Evolutionary conservation across 176 grass and related monocot genomes (phyloP).

Genomic region (Chloris gayana): DNA sequence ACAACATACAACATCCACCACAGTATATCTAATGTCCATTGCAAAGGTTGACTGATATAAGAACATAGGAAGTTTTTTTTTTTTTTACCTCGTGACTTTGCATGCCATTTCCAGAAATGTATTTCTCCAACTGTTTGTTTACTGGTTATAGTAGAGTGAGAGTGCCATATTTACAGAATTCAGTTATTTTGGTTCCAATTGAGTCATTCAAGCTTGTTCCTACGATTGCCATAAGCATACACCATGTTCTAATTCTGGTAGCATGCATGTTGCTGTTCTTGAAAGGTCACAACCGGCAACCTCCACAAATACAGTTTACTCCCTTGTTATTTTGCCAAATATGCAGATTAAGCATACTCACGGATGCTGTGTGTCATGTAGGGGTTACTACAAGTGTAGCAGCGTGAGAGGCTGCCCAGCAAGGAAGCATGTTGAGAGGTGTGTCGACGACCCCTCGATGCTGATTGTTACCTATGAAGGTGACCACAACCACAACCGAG

Average conservation of each 20-base stretch:
- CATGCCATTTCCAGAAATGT: neutral
- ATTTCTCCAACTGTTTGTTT: slow-evolving; percentile 18
- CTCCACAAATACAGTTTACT: neutral
- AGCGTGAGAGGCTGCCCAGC: slow-evolving; percentile 86
- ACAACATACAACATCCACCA: slow-evolving; percentile 14
- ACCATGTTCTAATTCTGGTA: slow-evolving; percentile 25
- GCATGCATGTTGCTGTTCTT: slow-evolving; percentile 20
- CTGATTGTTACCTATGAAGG: slow-evolving; percentile 95
- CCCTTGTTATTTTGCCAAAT: slow-evolving; percentile 19
- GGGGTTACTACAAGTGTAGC: slow-evolving; percentile 98
- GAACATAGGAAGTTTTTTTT: neutral
- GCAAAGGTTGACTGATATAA: neutral
- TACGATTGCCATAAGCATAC: slow-evolving; percentile 24
- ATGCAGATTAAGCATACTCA: neutral
- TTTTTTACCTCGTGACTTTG: neutral
- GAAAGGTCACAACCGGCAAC: slow-evolving; percentile 23
- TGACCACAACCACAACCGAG: slow-evolving; percentile 74
- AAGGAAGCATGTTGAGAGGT: slow-evolving; percentile 92
- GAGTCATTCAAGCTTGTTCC: neutral
- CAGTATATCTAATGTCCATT: neutral
- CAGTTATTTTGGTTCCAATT: neutral
- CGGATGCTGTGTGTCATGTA: slow-evolving; percentile 30
- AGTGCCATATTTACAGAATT: neutral
- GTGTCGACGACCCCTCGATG: slow-evolving; percentile 81
- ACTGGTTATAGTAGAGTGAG: neutral